Percentiles rank a stretch among this genome's conserved stretches.
phyloP scores from a whole-genome alignment of 306 rosid species.

The Rosa multiflora region DNA sequence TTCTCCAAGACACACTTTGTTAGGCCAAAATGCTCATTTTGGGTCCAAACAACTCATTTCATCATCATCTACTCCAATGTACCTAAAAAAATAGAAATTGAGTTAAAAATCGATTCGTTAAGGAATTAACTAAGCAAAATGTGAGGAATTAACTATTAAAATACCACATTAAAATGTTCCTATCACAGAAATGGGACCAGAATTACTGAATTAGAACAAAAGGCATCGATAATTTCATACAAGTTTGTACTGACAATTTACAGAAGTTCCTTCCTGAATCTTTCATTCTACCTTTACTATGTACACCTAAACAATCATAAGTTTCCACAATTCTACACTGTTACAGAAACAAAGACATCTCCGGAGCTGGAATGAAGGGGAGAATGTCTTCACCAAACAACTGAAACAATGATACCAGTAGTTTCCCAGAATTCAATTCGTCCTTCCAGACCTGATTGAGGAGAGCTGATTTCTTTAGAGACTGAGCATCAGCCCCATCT shows the following conservation, averaged over 20 bases:
- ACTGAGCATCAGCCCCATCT: conserved; percentile 22
- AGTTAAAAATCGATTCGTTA: too few relatives aligned
- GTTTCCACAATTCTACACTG: neutral
- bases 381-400: conserved; percentile 68
- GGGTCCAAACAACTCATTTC: too few relatives aligned
- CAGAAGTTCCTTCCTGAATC: neutral
- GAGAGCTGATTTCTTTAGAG: conserved; percentile 43
- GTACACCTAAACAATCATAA: neutral
- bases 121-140: too few relatives aligned
- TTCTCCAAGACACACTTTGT: too few relatives aligned
- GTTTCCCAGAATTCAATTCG: conserved; percentile 66
- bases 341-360: conserved; percentile 63
- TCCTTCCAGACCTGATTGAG: conserved; percentile 75
- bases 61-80: too few relatives aligned
- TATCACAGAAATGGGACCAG: neutral
- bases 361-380: conserved; percentile 61
- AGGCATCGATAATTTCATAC: neutral
- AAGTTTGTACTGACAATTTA: neutral
- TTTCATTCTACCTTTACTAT: neutral
- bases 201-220: neutral
- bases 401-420: conserved; percentile 46
- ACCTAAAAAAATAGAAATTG: too few relatives aligned
- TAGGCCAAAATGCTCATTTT: too few relatives aligned
- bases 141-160: too few relatives aligned
- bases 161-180: too few relatives aligned